Evolutionary conservation across 1,284 basidiomycete species (phyloP).

Genomic region (Nidula niveotomentosa): DNA sequence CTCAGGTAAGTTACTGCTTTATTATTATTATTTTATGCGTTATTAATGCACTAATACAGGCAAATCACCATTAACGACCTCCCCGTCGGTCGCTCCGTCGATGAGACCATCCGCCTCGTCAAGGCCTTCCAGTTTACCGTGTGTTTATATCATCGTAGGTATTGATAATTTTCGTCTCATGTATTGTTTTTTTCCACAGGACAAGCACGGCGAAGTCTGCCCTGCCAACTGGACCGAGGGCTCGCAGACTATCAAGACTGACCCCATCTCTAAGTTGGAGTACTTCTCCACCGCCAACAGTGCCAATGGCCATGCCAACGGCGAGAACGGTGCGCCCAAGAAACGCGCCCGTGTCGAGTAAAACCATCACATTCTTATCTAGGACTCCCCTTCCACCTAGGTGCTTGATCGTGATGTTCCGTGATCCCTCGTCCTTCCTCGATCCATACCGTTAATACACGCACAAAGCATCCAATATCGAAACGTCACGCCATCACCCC

Average conservation of each 20-base stretch:
- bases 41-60: constrained; percentile 29
- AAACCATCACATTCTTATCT: constrained; percentile 1
- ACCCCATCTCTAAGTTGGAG: constrained; percentile 70
- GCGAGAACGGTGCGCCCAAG: constrained; percentile 17
- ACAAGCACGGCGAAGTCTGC: constrained; percentile 88
- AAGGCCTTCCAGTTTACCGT: constrained; percentile 91
- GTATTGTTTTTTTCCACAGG: constrained; percentile 38
- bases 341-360: constrained; percentile 27
- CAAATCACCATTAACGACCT: constrained; percentile 90
- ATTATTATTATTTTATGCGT: neutral
- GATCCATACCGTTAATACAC: no score
- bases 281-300: constrained; percentile 56
- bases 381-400: neutral
- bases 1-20: constrained; percentile 46
- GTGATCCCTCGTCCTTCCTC: neutral
- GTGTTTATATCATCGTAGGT: constrained; percentile 20
- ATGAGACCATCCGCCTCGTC: constrained; percentile 86
- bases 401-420: neutral
- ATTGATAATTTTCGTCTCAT: constrained; percentile 1
- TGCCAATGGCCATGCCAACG: constrained; percentile 5
- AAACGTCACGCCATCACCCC: no score
- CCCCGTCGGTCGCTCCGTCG: constrained; percentile 88
- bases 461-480: no score
- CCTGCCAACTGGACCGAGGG: constrained; percentile 86
- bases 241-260: constrained; percentile 74